These are phyloP conservation scores for Leishmania tarentolae DNA, from an alignment of 208 protist species.

Conservation along the genomic window DNA sequence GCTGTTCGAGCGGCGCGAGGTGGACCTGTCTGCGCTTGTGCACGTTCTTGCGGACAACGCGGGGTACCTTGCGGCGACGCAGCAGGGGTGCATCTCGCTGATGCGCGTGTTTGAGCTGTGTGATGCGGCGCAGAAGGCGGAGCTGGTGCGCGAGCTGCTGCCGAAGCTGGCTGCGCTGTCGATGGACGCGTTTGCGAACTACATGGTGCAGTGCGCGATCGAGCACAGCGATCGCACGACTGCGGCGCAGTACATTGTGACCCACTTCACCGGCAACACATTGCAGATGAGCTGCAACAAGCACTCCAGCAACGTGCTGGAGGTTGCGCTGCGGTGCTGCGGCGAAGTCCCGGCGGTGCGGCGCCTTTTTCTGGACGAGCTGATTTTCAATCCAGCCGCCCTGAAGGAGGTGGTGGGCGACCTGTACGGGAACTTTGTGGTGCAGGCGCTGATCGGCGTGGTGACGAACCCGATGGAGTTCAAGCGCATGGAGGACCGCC, in stretches of 20 bases:
- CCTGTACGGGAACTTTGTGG: slow-evolving; percentile 89
- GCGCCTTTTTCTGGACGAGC: slow-evolving; percentile 76
- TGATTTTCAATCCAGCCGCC: slow-evolving; percentile 80
- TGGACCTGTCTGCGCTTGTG: slow-evolving; percentile 65
- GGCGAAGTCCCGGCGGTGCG: slow-evolving; percentile 65
- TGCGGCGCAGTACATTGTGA: slow-evolving; percentile 63
- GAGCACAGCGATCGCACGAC: slow-evolving; percentile 65
- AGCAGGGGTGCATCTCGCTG: slow-evolving; percentile 89
- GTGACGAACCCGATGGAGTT: slow-evolving; percentile 54
- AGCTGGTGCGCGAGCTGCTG: slow-evolving; percentile 62
- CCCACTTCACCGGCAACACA: slow-evolving; percentile 59
- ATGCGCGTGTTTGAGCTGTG: slow-evolving; percentile 86
- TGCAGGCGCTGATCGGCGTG: slow-evolving; percentile 75
- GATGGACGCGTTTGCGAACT: slow-evolving; percentile 87
- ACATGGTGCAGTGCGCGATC: slow-evolving; percentile 89
- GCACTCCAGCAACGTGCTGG: slow-evolving; percentile 70
- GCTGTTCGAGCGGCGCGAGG: slow-evolving; percentile 67
- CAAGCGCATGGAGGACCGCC: slow-evolving; percentile 69
- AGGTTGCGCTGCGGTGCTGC: slow-evolving; percentile 73
- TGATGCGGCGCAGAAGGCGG: slow-evolving; percentile 48
- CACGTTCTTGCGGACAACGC: slow-evolving; percentile 67
- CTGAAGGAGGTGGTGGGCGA: slow-evolving; percentile 78
- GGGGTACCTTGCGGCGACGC: slow-evolving; percentile 78
- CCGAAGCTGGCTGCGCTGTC: slow-evolving; percentile 71
- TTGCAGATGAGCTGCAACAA: slow-evolving; percentile 85